Evolutionary conservation across 305 asterid genomes (phyloP).

Genomic region (Plantago coronopus): DNA sequence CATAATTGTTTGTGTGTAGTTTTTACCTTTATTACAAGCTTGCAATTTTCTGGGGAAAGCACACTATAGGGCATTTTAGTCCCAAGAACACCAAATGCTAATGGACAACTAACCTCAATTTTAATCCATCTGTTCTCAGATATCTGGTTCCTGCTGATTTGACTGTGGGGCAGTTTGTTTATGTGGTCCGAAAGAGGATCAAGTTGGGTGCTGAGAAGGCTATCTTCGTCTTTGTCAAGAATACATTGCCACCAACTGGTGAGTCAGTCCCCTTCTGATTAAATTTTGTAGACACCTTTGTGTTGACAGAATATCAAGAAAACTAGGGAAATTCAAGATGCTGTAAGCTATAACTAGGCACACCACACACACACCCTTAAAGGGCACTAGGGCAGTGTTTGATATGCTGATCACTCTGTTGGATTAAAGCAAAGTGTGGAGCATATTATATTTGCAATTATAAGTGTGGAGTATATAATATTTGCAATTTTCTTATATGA

Average conservation of each 20-base stretch:
- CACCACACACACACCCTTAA: no score
- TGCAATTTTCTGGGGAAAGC: no score
- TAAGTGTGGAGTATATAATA: no score
- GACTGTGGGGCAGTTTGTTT: constrained; percentile 68
- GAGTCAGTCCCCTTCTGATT: constrained; percentile 24
- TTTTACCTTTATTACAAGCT: no score
- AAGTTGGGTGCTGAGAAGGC: constrained; percentile 65
- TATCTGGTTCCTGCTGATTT: constrained; percentile 72
- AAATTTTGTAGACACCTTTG: background rate
- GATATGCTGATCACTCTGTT: no score
- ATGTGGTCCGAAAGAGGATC: constrained; percentile 62
- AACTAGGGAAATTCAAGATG: background rate
- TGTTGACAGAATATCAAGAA: background rate
- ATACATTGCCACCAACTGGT: constrained; percentile 64
- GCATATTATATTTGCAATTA: no score
- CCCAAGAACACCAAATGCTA: no score
- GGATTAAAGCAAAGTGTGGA: no score
- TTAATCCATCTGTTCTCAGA: constrained; percentile 29
- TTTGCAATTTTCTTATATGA: background rate
- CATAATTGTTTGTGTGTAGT: no score
- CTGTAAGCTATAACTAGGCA: no score
- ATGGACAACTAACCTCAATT: background rate
- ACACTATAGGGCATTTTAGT: no score
- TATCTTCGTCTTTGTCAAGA: constrained; percentile 54
- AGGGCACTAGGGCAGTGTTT: no score